phyloP scores from a whole-genome alignment of 164 flowering plant genomes.

The Paratinospora sagittata region DNA sequence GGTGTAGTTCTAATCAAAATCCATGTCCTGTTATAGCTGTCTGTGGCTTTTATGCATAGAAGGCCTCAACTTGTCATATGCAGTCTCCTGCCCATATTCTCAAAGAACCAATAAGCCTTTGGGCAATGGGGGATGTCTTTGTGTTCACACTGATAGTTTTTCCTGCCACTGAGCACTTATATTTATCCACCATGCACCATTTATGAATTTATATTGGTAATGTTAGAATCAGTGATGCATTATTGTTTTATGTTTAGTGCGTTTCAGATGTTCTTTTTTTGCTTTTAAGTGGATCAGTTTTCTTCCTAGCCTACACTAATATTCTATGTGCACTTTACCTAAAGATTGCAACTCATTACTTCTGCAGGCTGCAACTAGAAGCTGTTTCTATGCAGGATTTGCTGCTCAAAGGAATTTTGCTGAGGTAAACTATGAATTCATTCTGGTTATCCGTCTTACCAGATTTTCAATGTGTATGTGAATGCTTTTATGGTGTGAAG shows the following conservation, averaged over 20 bases:
- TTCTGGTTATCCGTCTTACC: not conserved
- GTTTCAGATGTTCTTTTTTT: not conserved
- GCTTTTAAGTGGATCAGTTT: not conserved
- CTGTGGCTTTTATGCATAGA: not conserved
- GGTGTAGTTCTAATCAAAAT: not conserved
- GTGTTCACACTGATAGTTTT: not conserved
- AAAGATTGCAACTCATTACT: slow-evolving; percentile 4
- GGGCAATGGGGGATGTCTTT: not conserved
- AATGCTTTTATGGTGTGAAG: no score
- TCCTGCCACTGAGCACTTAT: not conserved
- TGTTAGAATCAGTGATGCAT: not conserved
- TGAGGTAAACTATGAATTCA: slow-evolving; percentile 48
- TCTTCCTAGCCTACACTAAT: not conserved
- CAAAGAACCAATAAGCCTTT: not conserved
- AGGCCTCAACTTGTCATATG: not conserved
- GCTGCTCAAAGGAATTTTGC: slow-evolving; percentile 98
- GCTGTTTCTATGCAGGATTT: slow-evolving; percentile 97
- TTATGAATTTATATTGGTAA: not conserved
- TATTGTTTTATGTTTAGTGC: not conserved
- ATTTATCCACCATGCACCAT: not conserved
- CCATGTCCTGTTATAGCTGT: not conserved
- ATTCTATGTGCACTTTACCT: not conserved
- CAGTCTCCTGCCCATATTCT: not conserved
- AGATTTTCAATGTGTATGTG: no score
- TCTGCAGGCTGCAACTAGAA: slow-evolving; percentile 87